These are phyloP conservation scores for Begonia masoniana DNA, from an alignment of 306 rosid genomes.

Conservation along the genomic window DNA sequence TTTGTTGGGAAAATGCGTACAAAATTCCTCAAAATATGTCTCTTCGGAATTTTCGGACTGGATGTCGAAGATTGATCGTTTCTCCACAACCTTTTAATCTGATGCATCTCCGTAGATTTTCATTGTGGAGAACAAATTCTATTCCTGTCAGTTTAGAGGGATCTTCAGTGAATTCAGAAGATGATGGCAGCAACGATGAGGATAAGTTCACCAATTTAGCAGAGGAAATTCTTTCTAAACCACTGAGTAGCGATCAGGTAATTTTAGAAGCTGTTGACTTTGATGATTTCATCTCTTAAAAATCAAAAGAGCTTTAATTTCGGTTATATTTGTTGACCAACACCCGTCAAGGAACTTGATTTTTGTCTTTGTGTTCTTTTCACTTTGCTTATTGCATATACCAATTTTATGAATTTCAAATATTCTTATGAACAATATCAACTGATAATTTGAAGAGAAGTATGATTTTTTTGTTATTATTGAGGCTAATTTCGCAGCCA, in stretches of 20 bases:
- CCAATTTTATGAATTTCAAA: no score
- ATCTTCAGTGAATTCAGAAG: constrained; percentile 20
- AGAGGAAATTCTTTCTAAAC: constrained; percentile 24
- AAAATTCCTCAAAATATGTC: constrained; percentile 7
- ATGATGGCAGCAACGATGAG: constrained; percentile 10
- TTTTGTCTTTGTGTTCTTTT: not conserved
- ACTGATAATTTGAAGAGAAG: not conserved
- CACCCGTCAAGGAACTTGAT: not conserved
- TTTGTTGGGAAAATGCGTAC: constrained; percentile 13
- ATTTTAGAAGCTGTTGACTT: not conserved
- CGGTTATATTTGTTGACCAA: no score
- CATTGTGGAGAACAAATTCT: constrained; percentile 15
- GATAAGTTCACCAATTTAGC: constrained; percentile 4
- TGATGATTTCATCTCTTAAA: not conserved
- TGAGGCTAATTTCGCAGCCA: no score
- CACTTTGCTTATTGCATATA: not conserved
- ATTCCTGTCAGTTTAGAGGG: constrained; percentile 14
- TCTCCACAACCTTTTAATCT: constrained; percentile 8
- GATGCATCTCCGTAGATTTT: constrained; percentile 7
- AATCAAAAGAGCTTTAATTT: not conserved
- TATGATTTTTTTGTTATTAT: not conserved
- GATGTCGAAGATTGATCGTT: constrained; percentile 13
- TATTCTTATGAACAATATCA: not conserved
- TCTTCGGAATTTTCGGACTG: constrained; percentile 8
- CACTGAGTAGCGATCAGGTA: constrained; percentile 33